A percentile compares a stretch with the other conserved stretches of the same genome.
Conservation (phyloP, 768 basidiomycete genomes). For the Leccinum variicolor region DNA sequence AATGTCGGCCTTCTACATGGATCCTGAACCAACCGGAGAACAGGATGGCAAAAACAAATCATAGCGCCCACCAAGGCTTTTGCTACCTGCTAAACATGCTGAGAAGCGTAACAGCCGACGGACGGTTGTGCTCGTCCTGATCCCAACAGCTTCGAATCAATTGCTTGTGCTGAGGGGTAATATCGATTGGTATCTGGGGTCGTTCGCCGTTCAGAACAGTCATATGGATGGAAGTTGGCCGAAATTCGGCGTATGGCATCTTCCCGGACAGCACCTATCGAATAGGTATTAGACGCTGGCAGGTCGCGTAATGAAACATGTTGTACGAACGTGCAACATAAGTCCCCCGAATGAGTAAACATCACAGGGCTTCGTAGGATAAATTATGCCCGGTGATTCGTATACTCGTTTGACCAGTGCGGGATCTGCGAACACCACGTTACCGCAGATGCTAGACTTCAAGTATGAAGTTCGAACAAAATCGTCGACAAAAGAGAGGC, state of each 20-base stretch:
- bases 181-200: slow-evolving; percentile 10
- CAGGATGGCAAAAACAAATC: too few relatives aligned
- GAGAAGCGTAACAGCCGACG: slow-evolving; percentile 10
- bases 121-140: slow-evolving; percentile 14
- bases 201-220: slow-evolving; percentile 7
- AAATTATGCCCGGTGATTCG: neutral
- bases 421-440: slow-evolving; percentile 47
- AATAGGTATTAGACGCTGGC: slow-evolving; percentile 7
- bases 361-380: slow-evolving; percentile 22
- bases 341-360: slow-evolving; percentile 37
- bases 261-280: slow-evolving; percentile 20
- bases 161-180: neutral
- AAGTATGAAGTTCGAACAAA: slow-evolving; percentile 29
- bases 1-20: too few relatives aligned
- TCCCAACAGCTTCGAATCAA: slow-evolving; percentile 20
- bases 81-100: neutral
- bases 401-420: slow-evolving; percentile 16
- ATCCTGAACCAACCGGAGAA: too few relatives aligned
- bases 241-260: slow-evolving; percentile 16
- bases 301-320: neutral
- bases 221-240: neutral
- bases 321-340: too few relatives aligned
- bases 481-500: slow-evolving; percentile 31
- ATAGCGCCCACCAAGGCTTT: neutral
- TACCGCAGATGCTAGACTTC: slow-evolving; percentile 35